Base-by-base conservation (phyloP, 2,329 filamentous ascomycete genomes). In the Beauveria bassiana region DNA sequence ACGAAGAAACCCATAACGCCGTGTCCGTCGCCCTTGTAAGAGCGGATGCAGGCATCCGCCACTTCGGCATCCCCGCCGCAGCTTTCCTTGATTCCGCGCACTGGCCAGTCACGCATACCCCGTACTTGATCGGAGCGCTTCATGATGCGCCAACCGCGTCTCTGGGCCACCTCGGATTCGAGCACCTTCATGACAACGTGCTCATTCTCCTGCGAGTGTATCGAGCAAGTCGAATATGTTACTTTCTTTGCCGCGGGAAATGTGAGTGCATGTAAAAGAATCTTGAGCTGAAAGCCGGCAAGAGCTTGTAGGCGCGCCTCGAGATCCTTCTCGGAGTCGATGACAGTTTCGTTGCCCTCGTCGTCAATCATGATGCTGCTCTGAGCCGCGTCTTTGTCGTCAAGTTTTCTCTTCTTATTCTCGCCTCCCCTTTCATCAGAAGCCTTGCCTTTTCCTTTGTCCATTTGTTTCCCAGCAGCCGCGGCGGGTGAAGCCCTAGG, bases 1-100 rank as follows among this genome's bases (percentile, higher is more conserved):
- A 97, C 90, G 68, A 99, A 99, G 74, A 99, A 98, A 0, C 95
- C 93, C 84, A 97, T 96, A 1, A 93, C 90, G 0, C 92, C 91
- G 65, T 89, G 84, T 10, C 86, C 87, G 67, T 93, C 91, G 28
- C 86, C 89, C 67, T 93, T 90, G 72, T 89, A 87, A 38, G 91
- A 90, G 62, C 93, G 81, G 61, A 97, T 88, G 69, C 92, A 96
- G 3, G 83, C 89, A 28, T 93, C 87, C 6, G 86, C 83, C 1
- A 90, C 72, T 3, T 79, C 73, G 46, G 79, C 70, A 57, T 85
- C 76, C 1, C 80, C 81, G 5, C 68, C 68, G 66, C 78, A 77
- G 42, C 79, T 81, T 42, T 79, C 79, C 43, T 69, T 69, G 47
- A 81, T 79, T 22, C 86, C 89, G 61, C 85, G 81, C 61, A 91